These are phyloP conservation scores for Epicoccum nigrum DNA, from an alignment of 2,329 filamentous ascomycete species.

Conservation along the genomic window DNA sequence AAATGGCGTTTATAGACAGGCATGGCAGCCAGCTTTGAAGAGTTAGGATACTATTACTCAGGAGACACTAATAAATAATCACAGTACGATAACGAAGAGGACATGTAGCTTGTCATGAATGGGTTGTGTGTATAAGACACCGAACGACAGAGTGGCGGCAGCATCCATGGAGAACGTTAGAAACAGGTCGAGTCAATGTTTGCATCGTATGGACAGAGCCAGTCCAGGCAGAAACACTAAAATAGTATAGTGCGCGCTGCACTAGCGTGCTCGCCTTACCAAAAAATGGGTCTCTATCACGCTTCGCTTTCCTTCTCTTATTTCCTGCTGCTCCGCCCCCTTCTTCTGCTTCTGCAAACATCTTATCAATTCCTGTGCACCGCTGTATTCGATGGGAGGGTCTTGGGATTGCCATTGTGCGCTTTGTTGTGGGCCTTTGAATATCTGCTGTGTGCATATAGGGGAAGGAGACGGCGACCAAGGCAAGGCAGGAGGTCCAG, in stretches of 20 bases:
- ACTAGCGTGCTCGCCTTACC: background rate
- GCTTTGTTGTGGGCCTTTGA: constrained; percentile 21
- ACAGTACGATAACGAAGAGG: background rate
- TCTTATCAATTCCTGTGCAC: background rate
- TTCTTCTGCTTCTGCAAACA: background rate
- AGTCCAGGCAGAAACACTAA: background rate
- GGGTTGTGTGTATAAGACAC: too few relatives aligned
- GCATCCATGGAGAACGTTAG: too few relatives aligned
- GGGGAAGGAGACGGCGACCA: constrained; percentile 14
- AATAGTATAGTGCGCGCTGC: background rate
- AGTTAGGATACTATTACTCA: background rate
- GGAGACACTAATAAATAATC: constrained; percentile 7
- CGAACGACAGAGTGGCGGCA: too few relatives aligned
- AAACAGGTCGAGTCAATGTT: too few relatives aligned
- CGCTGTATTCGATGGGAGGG: constrained; percentile 9
- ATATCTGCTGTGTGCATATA: constrained; percentile 2
- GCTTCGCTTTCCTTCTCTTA: background rate
- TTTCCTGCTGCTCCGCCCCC: background rate
- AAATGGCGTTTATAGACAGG: background rate
- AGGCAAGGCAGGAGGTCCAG: background rate
- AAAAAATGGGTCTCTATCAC: background rate
- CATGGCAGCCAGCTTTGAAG: background rate
- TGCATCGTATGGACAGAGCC: too few relatives aligned
- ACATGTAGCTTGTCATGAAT: too few relatives aligned
- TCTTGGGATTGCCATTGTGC: constrained; percentile 30